Base-by-base conservation (phyloP, 352 stramenopile species). In the Globisporangium cystogenes region DNA sequence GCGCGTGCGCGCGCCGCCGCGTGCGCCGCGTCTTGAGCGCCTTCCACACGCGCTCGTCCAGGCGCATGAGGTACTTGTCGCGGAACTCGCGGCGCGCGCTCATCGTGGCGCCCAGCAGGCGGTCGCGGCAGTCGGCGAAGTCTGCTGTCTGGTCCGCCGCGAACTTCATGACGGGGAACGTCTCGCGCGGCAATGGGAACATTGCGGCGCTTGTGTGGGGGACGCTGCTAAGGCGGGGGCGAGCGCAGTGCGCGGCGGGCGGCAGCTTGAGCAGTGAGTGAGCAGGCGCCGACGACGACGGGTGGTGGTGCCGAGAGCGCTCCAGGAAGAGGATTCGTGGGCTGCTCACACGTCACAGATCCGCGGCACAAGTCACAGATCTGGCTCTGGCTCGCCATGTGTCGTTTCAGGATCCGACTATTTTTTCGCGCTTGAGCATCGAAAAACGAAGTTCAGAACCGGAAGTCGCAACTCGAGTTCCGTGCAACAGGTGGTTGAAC, bases 141-240 rank as follows among this genome's bases (percentile, higher is more conserved):
- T 55, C 37, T 23, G 54, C 54, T 36, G 46, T 46, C 39, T 73
- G 57, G 39, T 70, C 60, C 1, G 61, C 41, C n/a, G 37, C 23
- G 36, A 73, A 55, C 41, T 73, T 73, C 33, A 73, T 65, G n/a
- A 40, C 27, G 2, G 65, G 65, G 43, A 73, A 70, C 27, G 57
- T 45, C 14, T 46, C 41, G 12, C 39, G 27, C 21, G 65, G 65
- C 36, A 73, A n/a, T 29, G 61, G 61, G 35, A 70, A 65, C 44
- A 56, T 56, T 8, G 37, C 7, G 37, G 16, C 2, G 26, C 2
- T 29, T 2, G 26, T 29, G 26, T 6, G 26, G 26, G 2, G 26
- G 26, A 29, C 26, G 26, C 29, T 35, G 29, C 29, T 35, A 1
- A 12, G 10, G 29, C 10, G 10, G 29, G 7, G 12, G 29, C 29